Percentiles rank a stretch among this genome's conserved stretches.
Conservation (phyloP, 164 flowering plant species). For the Echeveria elegans region DNA sequence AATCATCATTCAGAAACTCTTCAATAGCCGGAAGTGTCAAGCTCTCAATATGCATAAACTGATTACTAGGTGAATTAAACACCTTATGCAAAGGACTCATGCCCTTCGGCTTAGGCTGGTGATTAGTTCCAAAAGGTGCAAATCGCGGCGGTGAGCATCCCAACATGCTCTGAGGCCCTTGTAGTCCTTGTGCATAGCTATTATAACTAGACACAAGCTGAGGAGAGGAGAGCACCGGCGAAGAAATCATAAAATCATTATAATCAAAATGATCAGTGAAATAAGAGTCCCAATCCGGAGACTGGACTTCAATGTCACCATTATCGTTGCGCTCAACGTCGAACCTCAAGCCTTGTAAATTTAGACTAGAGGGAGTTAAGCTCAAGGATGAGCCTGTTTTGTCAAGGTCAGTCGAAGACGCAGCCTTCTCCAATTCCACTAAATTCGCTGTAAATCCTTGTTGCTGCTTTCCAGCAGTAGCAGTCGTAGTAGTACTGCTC, state of each 20-base stretch:
- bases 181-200: conserved; percentile 20
- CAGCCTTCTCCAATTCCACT: conserved; percentile 16
- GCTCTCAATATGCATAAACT: conserved; percentile 32
- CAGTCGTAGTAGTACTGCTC: too few species aligned
- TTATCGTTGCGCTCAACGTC: conserved; percentile 32
- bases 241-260: conserved; percentile 54
- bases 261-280: conserved; percentile 45
- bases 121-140: conserved; percentile 25
- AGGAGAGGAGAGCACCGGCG: conserved; percentile 36
- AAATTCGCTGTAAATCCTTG: background rate
- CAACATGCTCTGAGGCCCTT: conserved; percentile 29
- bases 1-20: conserved; percentile 35
- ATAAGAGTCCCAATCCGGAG: conserved; percentile 59
- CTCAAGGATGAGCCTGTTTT: conserved; percentile 10
- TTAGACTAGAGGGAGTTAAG: conserved; percentile 33
- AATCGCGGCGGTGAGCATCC: conserved; percentile 32
- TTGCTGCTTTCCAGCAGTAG: background rate
- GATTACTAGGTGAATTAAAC: conserved; percentile 31
- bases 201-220: conserved; percentile 15
- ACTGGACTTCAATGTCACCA: conserved; percentile 41
- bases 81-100: conserved; percentile 47
- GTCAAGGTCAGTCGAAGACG: conserved; percentile 21
- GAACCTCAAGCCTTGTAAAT: conserved; percentile 29
- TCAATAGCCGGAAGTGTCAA: conserved; percentile 31
- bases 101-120: conserved; percentile 28